phyloP scores from a whole-genome alignment of 73 alveolate species.

The Blepharisma japonicum region DNA sequence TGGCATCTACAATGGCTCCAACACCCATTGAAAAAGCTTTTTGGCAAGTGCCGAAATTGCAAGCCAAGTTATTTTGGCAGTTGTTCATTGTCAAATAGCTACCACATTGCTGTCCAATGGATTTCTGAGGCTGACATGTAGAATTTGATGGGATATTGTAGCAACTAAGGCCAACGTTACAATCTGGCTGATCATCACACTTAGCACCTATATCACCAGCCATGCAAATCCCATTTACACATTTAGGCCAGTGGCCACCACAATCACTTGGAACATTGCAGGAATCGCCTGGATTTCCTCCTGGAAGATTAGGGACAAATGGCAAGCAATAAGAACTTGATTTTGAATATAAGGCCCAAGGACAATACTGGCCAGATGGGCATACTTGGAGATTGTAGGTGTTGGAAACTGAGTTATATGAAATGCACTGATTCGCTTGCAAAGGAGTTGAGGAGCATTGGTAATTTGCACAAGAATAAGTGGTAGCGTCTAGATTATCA shows the following conservation, averaged over 20 bases:
- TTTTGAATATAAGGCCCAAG: slow-evolving; percentile 9
- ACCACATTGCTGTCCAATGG: neutral
- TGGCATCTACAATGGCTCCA: neutral
- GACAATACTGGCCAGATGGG: slow-evolving; percentile 19
- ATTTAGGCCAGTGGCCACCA: neutral
- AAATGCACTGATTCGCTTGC: neutral
- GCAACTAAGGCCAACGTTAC: neutral
- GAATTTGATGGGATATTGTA: neutral
- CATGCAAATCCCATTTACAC: neutral
- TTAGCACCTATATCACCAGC: neutral
- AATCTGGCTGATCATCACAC: slow-evolving; percentile 23
- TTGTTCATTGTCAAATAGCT: slow-evolving; percentile 12
- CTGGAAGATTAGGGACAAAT: neutral
- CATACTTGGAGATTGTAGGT: neutral
- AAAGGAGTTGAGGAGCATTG: neutral
- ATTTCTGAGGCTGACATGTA: neutral
- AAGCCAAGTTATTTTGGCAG: slow-evolving; percentile 10
- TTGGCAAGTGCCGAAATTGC: slow-evolving; percentile 21
- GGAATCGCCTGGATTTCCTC: slow-evolving; percentile 20
- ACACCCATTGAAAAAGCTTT: neutral
- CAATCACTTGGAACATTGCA: slow-evolving; percentile 2
- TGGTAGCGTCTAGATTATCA: no score
- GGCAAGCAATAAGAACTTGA: neutral
- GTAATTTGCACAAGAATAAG: neutral
- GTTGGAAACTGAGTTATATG: neutral